These are phyloP conservation scores for Actinomortierella ambigua DNA, from an alignment of 371 early-diverging fungal species.

Conservation along the genomic window DNA sequence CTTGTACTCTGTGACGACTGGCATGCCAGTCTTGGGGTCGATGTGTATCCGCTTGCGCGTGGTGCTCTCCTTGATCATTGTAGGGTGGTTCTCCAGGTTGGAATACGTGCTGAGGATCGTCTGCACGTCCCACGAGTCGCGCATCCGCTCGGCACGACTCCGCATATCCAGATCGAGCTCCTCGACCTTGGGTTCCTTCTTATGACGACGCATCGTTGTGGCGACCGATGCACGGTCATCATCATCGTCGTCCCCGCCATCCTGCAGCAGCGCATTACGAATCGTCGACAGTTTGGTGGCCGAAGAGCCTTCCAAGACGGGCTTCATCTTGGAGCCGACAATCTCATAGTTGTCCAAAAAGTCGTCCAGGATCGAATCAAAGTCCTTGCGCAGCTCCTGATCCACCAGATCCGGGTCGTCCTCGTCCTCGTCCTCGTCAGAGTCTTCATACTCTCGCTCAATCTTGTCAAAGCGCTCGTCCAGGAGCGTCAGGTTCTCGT, in stretches of 20 bases:
- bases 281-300: slow-evolving; percentile 69
- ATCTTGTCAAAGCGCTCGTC: slow-evolving; percentile 94
- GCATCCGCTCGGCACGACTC: slow-evolving; percentile 56
- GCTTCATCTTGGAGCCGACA: slow-evolving; percentile 73
- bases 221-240: slow-evolving; percentile 36
- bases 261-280: slow-evolving; percentile 64
- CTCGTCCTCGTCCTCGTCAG: slow-evolving; percentile 67
- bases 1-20: slow-evolving; percentile 54
- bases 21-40: slow-evolving; percentile 72
- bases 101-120: slow-evolving; percentile 80
- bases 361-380: slow-evolving; percentile 83
- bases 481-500: slow-evolving; percentile 81
- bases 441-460: slow-evolving; percentile 74
- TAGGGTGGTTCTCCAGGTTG: slow-evolving; percentile 83
- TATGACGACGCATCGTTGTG: slow-evolving; percentile 38
- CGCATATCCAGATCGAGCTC: slow-evolving; percentile 50
- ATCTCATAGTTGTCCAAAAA: slow-evolving; percentile 88
- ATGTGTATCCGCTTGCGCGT: slow-evolving; percentile 56
- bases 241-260: slow-evolving; percentile 44
- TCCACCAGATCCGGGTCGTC: slow-evolving; percentile 51
- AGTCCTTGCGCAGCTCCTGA: slow-evolving; percentile 62
- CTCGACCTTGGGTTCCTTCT: slow-evolving; percentile 30
- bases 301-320: slow-evolving; percentile 68
- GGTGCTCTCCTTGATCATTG: slow-evolving; percentile 63
- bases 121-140: slow-evolving; percentile 82